Base-by-base conservation (phyloP, 257 asterid genomes). In the Nicotiana knightiana region DNA sequence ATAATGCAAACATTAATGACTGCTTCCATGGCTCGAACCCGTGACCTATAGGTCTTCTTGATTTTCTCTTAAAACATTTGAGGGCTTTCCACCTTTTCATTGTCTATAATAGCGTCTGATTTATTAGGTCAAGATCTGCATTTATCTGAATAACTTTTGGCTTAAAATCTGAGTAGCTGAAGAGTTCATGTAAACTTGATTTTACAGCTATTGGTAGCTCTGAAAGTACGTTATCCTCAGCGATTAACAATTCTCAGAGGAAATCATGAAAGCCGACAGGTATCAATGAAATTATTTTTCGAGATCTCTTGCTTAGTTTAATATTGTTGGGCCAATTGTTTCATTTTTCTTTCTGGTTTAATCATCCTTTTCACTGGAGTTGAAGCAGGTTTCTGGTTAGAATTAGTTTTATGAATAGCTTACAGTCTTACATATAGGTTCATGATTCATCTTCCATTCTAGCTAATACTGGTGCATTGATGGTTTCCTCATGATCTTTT, bases 141-240 rank as follows among this genome's bases (percentile, higher is more conserved):
- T 73, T 24, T 26, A 26, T 24, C 79, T 73, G 62, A 73, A 48
- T 51, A 73, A 7, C 63, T 48, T 46, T 35, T 48, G 39, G 43
- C 28, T 46, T 24, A 46, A 73, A 73, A 32, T 30, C 33, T 73
- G 39, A 73, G 79, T 48, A 15, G 79, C 79, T 73, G 43, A 48
- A 73, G 63, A 48, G 58, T 48, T 26, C 5, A 6, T 51, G 16
- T 48, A 26, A 13, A 48, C 63, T 51, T 65, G 59, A 30, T 48
- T 57, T 84, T 86, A 82, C 91, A 90, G 93, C 89, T 90, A 54
- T 85, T 90, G 90, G 93, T 90, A 84, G 91, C 93, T 85, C 85
- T 90, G 84, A 90, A 90, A 85, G 90, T 90, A 87, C 90, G 93
- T 26, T 88, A 88, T 88, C 93, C 93, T 73, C 93, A 85, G 61